These are phyloP conservation scores for Exutisphaerella laricina DNA, from an alignment of 2,329 filamentous ascomycete genomes.

Conservation along the genomic window DNA sequence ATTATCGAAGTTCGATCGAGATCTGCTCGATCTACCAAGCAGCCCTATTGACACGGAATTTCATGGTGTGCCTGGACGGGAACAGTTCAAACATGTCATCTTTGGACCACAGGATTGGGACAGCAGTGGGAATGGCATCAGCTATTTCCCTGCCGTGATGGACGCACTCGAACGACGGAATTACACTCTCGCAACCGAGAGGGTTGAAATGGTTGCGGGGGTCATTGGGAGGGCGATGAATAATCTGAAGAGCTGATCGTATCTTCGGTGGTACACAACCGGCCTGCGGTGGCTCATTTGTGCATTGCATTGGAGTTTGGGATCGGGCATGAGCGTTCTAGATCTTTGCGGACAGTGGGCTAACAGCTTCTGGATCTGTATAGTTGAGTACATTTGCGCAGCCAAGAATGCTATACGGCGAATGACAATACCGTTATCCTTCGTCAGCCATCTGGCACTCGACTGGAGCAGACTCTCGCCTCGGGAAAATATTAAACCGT, in stretches of 20 bases:
- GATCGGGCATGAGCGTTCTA: too few relatives aligned
- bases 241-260: constrained; percentile 34
- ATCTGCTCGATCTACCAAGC: constrained; percentile 67
- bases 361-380: too few relatives aligned
- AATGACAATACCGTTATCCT: too few relatives aligned
- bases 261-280: too few relatives aligned
- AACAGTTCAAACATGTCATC: constrained; percentile 89
- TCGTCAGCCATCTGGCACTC: too few relatives aligned
- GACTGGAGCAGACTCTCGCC: too few relatives aligned
- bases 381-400: too few relatives aligned
- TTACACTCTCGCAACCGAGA: constrained; percentile 61
- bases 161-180: constrained; percentile 70
- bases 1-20: constrained; percentile 75
- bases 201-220: constrained; percentile 65
- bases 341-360: too few relatives aligned
- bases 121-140: constrained; percentile 52
- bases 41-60: constrained; percentile 10
- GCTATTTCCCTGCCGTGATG: constrained; percentile 75
- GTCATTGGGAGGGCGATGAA: constrained; percentile 60
- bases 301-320: too few relatives aligned
- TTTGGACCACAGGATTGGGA: constrained; percentile 80
- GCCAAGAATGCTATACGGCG: too few relatives aligned
- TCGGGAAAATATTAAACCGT: too few relatives aligned
- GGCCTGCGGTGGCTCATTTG: too few relatives aligned
- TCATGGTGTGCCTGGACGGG: constrained; percentile 63